These are phyloP conservation scores for Verticillium isaacii DNA, from an alignment of 2,329 filamentous ascomycete species.

Conservation along the genomic window DNA sequence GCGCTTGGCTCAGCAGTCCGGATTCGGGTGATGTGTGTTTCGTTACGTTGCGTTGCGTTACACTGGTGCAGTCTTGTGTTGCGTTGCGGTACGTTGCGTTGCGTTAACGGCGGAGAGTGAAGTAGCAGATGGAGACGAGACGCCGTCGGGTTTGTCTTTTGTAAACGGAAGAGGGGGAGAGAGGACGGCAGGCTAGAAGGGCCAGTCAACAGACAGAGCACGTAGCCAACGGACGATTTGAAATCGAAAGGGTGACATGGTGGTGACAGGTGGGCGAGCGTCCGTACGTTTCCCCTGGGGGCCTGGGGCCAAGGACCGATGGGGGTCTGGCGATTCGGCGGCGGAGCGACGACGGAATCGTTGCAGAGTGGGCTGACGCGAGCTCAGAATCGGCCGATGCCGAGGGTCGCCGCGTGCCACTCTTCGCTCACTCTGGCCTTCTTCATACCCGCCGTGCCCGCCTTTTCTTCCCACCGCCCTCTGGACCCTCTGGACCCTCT, in stretches of 20 bases:
- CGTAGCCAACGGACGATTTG: constrained; percentile 7
- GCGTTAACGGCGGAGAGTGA: neutral
- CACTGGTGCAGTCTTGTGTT: neutral
- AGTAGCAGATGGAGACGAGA: neutral
- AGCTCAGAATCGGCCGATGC: constrained; percentile 29
- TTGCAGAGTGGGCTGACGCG: constrained; percentile 27
- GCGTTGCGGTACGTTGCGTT: neutral
- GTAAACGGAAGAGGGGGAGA: neutral
- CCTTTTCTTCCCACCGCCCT: neutral
- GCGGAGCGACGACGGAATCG: constrained; percentile 21
- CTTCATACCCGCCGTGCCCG: neutral
- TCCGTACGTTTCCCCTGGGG: constrained; percentile 1
- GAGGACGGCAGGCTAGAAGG: neutral
- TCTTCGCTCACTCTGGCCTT: neutral
- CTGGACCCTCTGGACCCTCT: neutral
- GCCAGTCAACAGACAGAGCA: neutral
- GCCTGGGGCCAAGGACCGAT: constrained; percentile 10
- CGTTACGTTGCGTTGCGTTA: neutral
- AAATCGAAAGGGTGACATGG: constrained; percentile 12
- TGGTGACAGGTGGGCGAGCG: constrained; percentile 5
- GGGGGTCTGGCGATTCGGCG: constrained; percentile 26
- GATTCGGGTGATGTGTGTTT: neutral
- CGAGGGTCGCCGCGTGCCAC: constrained; percentile 9
- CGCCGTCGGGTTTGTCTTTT: neutral
- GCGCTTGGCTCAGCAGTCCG: neutral